Conservation (phyloP, 768 basidiomycete species). For the Phanerochaete sordida region DNA sequence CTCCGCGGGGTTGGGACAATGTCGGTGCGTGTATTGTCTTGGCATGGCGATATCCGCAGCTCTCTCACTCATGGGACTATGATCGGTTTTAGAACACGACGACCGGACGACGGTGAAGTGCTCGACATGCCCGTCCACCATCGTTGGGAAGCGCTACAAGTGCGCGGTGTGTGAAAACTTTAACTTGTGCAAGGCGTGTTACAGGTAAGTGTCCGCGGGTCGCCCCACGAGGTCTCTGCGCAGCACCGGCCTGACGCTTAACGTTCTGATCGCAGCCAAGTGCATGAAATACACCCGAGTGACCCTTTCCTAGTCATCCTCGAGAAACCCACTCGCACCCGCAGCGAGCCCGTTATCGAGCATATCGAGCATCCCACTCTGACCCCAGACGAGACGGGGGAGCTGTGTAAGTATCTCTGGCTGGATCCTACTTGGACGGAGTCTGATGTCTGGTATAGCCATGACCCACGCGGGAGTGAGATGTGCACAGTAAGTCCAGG, state of each 20-base stretch:
- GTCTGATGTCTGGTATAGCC: constrained; percentile 35
- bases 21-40: constrained; percentile 60
- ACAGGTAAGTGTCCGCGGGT: constrained; percentile 73
- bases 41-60: neutral
- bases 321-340: constrained; percentile 47
- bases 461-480: constrained; percentile 78
- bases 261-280: constrained; percentile 53
- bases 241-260: constrained; percentile 71
- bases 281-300: constrained; percentile 65
- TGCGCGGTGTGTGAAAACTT: constrained; percentile 81
- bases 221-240: constrained; percentile 84
- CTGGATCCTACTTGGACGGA: neutral
- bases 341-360: constrained; percentile 35
- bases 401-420: constrained; percentile 48
- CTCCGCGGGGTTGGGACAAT: constrained; percentile 78
- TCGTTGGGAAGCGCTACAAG: constrained; percentile 71
- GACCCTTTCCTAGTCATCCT: constrained; percentile 83
- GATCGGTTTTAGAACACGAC: constrained; percentile 58
- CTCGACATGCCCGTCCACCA: constrained; percentile 71
- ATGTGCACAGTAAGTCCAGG: constrained; percentile 73
- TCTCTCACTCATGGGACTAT: neutral
- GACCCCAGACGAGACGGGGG: constrained; percentile 44
- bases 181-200: constrained; percentile 84
- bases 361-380: constrained; percentile 19
- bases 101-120: constrained; percentile 64